phyloP scores from a whole-genome alignment of 805 yeast species.

The Phaffomyces opuntiae region DNA sequence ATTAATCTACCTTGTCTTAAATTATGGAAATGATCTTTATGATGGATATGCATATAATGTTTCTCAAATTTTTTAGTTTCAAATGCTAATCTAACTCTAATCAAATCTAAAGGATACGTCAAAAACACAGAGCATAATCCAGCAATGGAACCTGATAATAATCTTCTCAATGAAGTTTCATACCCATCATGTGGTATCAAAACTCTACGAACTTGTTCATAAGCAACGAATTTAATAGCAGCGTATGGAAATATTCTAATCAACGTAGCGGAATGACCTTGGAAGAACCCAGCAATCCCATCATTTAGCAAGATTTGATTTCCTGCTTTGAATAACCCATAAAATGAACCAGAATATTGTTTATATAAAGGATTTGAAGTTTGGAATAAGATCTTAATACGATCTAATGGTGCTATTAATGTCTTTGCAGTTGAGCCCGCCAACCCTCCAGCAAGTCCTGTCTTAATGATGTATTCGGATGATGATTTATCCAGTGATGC shows the following conservation, averaged over 20 bases:
- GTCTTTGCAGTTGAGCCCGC: conserved; percentile 98
- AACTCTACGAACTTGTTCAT: conserved; percentile 80
- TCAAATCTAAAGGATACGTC: conserved; percentile 88
- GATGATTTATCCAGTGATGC: conserved; percentile 53
- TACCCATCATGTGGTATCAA: conserved; percentile 67
- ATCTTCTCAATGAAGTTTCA: conserved; percentile 77
- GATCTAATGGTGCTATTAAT: conserved; percentile 87
- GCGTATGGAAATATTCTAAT: conserved; percentile 94
- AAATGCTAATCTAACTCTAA: conserved; percentile 88
- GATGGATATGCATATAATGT: conserved; percentile 13
- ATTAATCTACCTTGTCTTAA: conserved; percentile 25
- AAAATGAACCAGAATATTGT: conserved; percentile 70
- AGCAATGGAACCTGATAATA: conserved; percentile 83
- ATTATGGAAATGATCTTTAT: conserved; percentile 18
- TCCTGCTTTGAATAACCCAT: conserved; percentile 72
- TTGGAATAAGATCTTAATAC: conserved; percentile 92
- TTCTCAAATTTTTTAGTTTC: conserved; percentile 43
- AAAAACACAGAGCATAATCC: conserved; percentile 82
- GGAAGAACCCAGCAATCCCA: conserved; percentile 78
- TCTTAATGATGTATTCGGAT: conserved; percentile 68
- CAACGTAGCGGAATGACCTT: conserved; percentile 93
- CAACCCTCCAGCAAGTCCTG: conserved; percentile 90
- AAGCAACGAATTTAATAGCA: conserved; percentile 92
- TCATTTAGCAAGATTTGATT: conserved; percentile 56
- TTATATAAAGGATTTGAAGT: conserved; percentile 87